Evolutionary conservation across 2,329 filamentous ascomycete species (phyloP), one percentile per base, ranked within the genome.

Genomic region (Aaosphaeria arxii): DNA sequence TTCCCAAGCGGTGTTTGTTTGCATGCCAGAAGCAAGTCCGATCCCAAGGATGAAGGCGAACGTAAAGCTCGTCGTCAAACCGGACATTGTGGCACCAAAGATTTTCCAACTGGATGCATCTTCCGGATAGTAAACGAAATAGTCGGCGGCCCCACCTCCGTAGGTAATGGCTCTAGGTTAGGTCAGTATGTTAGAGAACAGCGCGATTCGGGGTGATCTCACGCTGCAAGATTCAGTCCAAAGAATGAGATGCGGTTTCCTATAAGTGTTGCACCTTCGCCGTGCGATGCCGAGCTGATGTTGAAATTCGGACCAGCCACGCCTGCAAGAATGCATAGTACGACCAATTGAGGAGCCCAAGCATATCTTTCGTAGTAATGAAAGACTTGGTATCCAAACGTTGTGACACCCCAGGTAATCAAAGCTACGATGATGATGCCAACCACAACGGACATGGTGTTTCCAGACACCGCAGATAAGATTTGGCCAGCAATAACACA

Each of bases 351-450:
- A 0, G 84, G 84, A 0, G 87, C 69, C 76, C 84, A 87, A 1
- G 83, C 82, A 59, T 80, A 86, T 62, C 84, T 77, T 69, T 88
- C 84, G 63, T 87, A 89, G 46, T 79, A 75, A 59, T 88, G 85
- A 63, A 89, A 87, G 40, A 83, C 71, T 46, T 76, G 77, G 61
- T 88, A 87, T 0, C 85, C 86, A 61, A 88, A 87, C 0, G 82
- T 84, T 1, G 83, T 84, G 39, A 88, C 77, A 2, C 75, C 70
- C 80, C 82, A 86, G 30, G 79, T 80, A 33, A 87, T 79, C 28
- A 86, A 56, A 1, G 82, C 81, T 9, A 83, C 78, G 41, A 87
- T 79, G 38, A 88, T 74, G 53, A 88, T 87, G 56, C 85, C 85
- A 1, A 87, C 85, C 32, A 81, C 77, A 17, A 87, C 77, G 2